Evolutionary conservation across 2,329 filamentous ascomycete species (phyloP).

Genomic region (Aspergillus felis): DNA sequence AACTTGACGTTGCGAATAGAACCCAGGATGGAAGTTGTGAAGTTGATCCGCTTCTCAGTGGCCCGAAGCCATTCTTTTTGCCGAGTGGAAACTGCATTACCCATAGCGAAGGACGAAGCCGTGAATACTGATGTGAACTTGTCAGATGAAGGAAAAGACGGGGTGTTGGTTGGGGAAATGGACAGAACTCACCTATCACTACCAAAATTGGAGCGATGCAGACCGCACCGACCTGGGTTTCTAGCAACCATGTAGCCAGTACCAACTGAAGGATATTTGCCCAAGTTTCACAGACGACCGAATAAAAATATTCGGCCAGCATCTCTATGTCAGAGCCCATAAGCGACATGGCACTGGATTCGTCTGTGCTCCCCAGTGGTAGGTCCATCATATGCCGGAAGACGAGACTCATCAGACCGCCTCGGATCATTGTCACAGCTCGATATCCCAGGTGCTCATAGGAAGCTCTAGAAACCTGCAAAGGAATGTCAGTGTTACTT

Average conservation of each 20-base stretch:
- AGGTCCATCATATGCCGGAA: slow-evolving; percentile 18
- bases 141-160: no score
- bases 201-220: slow-evolving; percentile 22
- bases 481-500: not conserved
- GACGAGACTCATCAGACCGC: slow-evolving; percentile 17
- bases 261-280: slow-evolving; percentile 33
- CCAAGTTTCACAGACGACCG: slow-evolving; percentile 27
- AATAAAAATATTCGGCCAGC: slow-evolving; percentile 19
- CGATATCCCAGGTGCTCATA: slow-evolving; percentile 13
- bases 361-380: slow-evolving; percentile 15
- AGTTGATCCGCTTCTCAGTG: slow-evolving; percentile 40
- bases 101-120: slow-evolving; percentile 3
- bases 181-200: slow-evolving; percentile 20
- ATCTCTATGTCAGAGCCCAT: slow-evolving; percentile 20
- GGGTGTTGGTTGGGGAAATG: not conserved
- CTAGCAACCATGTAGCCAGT: slow-evolving; percentile 31
- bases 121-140: slow-evolving; percentile 1
- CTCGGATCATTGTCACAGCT: slow-evolving; percentile 16
- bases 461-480: slow-evolving; percentile 9
- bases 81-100: slow-evolving; percentile 12
- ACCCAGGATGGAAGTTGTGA: slow-evolving; percentile 37
- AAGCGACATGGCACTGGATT: slow-evolving; percentile 20
- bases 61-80: slow-evolving; percentile 41
- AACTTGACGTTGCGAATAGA: slow-evolving; percentile 43
- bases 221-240: slow-evolving; percentile 28